Evolutionary conservation across 352 stramenopile species (phyloP), one percentile per base, ranked within the genome.

Genomic region (Phytophthora europaea): DNA sequence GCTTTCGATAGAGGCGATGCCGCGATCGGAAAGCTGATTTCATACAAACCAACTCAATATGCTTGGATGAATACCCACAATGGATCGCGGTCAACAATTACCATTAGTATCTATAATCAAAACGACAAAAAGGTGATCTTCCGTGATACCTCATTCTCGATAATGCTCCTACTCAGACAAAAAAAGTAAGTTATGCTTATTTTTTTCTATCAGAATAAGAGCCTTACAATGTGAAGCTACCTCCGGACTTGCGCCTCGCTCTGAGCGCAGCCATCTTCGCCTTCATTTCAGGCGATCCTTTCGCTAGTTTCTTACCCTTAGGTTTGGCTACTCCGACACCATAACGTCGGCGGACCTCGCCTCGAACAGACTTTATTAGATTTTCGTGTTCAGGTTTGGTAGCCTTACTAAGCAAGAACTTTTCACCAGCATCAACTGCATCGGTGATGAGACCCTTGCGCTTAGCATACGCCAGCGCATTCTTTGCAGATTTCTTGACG

Each of bases 91-190:
- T 54, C 55, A 2, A 57, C 65, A 9, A 55, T 72, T 6, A 65
- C 26, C 6, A 50, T 72, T 10, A 62, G 23, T 47, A 67, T 72
- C 16, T 65, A 62, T 26, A 63, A 72, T 61, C 65, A 72, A 26
- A 53, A 72, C 9, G 65, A 67, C 10, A 47, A 50, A 7, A 57
- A 58, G 8, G 23, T 65, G 0, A 60, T n/a, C 5, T 72, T 72
- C 15, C 12, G 58, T 22, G 43, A 51, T 51, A 51, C 43, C 13
- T 51, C 43, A 4, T 16, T 51, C 5, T 18, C 43, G 10, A 53
- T 70, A 40, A 68, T 67, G 61, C 51, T 76, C 0, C 18, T 76
- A 12, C 31, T 72, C 4, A 52, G 36, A 8, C 10, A 15, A 64
- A 73, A 65, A 64, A 65, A 40, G 40, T 34, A 62, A 38, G 34